Evolutionary conservation across 108 stramenopile species (phyloP), one percentile per base, ranked within the genome.

Genomic region (Nitzschia sp.): DNA sequence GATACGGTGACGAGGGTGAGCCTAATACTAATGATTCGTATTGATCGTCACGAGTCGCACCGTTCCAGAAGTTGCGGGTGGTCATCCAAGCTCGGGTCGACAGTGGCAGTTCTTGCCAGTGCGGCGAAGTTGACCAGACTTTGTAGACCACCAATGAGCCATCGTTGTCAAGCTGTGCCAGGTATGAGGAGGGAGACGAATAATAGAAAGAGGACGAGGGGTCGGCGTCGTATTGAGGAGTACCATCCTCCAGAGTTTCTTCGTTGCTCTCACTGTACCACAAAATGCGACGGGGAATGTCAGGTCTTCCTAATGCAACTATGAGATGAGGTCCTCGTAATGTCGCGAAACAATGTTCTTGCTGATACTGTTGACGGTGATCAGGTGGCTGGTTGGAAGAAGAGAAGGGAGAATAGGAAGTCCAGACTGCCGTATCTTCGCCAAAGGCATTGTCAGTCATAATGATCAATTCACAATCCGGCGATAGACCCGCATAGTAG

Each of bases 141-240:
- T 72, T 52, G 48, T 92, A 92, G n/a, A 92, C 81, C 2, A 80
- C 80, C 26, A 92, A 73, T 0, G 81, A 75, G 17, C 91, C 91
- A 66, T 92, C 91, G 50, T 87, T 80, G 63, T 89, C 91, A 47
- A 92, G 56, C 46, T 85, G 79, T 1, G 86, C 83, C 75, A 86
- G 66, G 55, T 85, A 88, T 1, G 64, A 66, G 34, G 80, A 66
- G 15, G 68, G 76, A 32, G 75, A 79, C 4, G 48, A 21, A 50
- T 50, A 50, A 22, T 50, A 50, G 19, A 22, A 22, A 19, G 13
- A 22, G 9, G 48, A 50, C 13, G 48, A 21, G 19, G 17, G 4
- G n/a, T n/a, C n/a, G n/a, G n/a, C n/a, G n/a, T n/a, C 53, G 53
- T 16, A 16, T 15, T 45, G 44, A 11, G n/a, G n/a, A n/a, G n/a